Percentiles rank a stretch among this genome's conserved stretches.
Evolutionary conservation across 2,329 filamentous ascomycete species (phyloP).

Genomic region (Chalaropsis ovoidea): DNA sequence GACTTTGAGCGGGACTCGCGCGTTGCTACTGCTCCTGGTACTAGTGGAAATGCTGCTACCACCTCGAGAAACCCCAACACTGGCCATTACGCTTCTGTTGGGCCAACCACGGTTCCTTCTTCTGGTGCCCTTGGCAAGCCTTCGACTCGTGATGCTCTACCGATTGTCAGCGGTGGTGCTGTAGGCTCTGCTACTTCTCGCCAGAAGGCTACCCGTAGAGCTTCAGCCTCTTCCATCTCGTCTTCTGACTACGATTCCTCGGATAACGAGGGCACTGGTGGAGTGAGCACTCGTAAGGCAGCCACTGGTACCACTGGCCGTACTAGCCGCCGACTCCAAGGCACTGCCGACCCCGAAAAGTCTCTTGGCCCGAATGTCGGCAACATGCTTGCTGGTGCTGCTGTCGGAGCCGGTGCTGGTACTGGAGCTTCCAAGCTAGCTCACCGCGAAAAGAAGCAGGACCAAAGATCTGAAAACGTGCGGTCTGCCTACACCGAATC

Average conservation of each 20-base stretch:
- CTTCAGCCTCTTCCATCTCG: neutral
- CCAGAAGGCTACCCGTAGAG: neutral
- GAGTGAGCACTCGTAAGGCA: neutral
- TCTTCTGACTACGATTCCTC: conserved; percentile 16
- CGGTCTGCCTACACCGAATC: neutral
- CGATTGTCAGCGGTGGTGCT: neutral
- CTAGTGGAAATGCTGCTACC: neutral
- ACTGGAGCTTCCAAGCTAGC: neutral
- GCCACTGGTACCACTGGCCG: neutral
- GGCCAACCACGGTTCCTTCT: neutral
- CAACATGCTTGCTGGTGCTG: conserved; percentile 20
- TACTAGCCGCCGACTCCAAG: neutral
- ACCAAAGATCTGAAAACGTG: conserved; percentile 57
- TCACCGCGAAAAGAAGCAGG: conserved; percentile 53
- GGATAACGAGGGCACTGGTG: conserved; percentile 8
- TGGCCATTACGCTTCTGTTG: neutral
- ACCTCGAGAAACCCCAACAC: neutral
- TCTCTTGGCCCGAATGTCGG: conserved; percentile 19
- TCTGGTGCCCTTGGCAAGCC: neutral
- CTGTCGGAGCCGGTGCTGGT: conserved; percentile 16
- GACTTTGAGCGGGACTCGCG: neutral
- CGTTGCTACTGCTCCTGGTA: neutral
- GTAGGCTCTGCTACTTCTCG: neutral
- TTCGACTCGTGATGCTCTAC: neutral
- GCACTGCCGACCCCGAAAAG: conserved; percentile 11